Percentiles rank a stretch among this genome's conserved stretches.
These are phyloP conservation scores for Pythium folliculosum DNA, from an alignment of 352 stramenopile genomes.

Conservation along the genomic window DNA sequence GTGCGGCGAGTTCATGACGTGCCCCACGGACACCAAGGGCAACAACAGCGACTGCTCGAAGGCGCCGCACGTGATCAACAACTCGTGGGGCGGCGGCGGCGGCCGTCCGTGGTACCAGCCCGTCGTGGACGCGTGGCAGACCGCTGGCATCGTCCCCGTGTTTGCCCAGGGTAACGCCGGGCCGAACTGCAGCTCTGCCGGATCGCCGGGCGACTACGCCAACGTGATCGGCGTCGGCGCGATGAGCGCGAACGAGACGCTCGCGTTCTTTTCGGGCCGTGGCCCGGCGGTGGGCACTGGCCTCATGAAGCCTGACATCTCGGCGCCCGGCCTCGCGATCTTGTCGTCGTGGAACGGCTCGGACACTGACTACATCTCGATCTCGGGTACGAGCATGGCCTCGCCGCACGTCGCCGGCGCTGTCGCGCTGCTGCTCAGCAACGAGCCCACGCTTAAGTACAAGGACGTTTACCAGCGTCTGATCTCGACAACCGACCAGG, in stretches of 20 bases:
- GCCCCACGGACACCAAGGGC: slow-evolving; percentile 27
- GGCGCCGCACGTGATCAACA: slow-evolving; percentile 40
- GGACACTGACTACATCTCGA: slow-evolving; percentile 22
- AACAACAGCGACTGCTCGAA: slow-evolving; percentile 38
- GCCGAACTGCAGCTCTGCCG: slow-evolving; percentile 26
- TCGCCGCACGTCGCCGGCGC: slow-evolving; percentile 35
- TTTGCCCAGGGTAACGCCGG: slow-evolving; percentile 38
- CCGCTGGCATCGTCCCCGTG: slow-evolving; percentile 36
- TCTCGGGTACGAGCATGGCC: slow-evolving; percentile 35
- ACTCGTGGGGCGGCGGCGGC: slow-evolving; percentile 32
- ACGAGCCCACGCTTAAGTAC: slow-evolving; percentile 28
- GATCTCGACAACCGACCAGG: slow-evolving; percentile 24
- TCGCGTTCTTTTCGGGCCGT: slow-evolving; percentile 31
- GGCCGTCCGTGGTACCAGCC: slow-evolving; percentile 18
- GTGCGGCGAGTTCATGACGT: slow-evolving; percentile 32
- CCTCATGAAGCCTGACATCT: slow-evolving; percentile 36
- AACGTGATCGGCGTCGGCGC: slow-evolving; percentile 38
- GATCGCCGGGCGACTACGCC: slow-evolving; percentile 32
- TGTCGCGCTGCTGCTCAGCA: slow-evolving; percentile 28
- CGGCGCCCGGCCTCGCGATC: slow-evolving; percentile 29
- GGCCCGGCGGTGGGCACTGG: slow-evolving; percentile 17
- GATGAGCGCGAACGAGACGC: slow-evolving; percentile 24
- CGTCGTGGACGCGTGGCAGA: slow-evolving; percentile 26
- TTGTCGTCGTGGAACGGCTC: slow-evolving; percentile 14
- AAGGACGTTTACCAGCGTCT: slow-evolving; percentile 17